Base-by-base conservation (phyloP, 257 asterid genomes). In the Oldenlandia corymbosa region DNA sequence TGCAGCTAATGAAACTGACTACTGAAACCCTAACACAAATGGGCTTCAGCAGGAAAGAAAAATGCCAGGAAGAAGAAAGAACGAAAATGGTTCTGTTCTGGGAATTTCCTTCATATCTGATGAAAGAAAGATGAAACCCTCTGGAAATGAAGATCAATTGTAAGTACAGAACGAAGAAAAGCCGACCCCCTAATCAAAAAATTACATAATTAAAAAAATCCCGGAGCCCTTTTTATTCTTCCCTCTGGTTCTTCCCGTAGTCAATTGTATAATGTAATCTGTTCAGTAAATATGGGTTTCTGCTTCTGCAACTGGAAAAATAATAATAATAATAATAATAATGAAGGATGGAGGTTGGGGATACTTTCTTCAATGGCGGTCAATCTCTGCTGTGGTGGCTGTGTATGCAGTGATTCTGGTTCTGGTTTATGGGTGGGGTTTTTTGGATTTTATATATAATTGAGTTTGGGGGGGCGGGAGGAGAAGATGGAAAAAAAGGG, bases 361-460 rank as follows among this genome's bases (percentile, higher is more conserved):
- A 41, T 28, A 42, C 37, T 46, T 47, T 5, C 48, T 73, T 72
- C 76, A 78, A 78, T 74, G 90, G 84, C 75, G 76, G 82, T 63
- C 81, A 79, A 73, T 59, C 39, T 26, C 10, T 31, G 27, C 45
- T 7, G 8, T 58, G 23, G 54, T 67, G 66, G 58, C 68, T 57
- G 66, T 24, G 23, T 49, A n/a, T 26, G 58, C 10, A 12, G 30
- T 43, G 18, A 69, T 68, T 68, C 60, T 70, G 51, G 62, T 66
- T 57, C 71, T 75, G 70, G 66, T 64, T 66, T 51, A 75, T 64
- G 4, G 2, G 42, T 2, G 6, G 56, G 27, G 27, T 5, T 12
- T 6, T 32, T 34, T 57, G 42, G n/a, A 39, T 69, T 70, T 71
- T 69, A 62, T 65, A 75, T 69, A 71, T 42, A 39, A 60, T 9